A percentile compares a stretch with the other conserved stretches of the same genome.
Evolutionary conservation across 2,329 filamentous ascomycete species (phyloP).

Genomic region (Aspergillus clavatus): DNA sequence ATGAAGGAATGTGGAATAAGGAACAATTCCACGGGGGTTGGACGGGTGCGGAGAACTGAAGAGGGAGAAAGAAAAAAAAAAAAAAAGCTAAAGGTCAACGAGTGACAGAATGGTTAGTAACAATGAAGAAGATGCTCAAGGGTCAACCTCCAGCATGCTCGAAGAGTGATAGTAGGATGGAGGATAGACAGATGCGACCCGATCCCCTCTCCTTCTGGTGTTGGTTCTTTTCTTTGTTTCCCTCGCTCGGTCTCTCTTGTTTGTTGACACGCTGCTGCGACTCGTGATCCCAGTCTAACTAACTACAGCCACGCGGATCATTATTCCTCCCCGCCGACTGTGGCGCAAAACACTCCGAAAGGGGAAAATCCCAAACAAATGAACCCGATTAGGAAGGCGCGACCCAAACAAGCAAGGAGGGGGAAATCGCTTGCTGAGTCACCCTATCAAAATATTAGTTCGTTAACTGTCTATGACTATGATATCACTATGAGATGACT

Average conservation of each 20-base stretch:
- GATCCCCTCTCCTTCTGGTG: slow-evolving; percentile 3
- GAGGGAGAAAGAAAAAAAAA: slow-evolving; percentile 9
- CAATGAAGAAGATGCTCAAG: slow-evolving; percentile 2
- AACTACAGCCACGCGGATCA: slow-evolving; percentile 22
- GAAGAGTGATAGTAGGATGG: not conserved
- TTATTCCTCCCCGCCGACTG: slow-evolving; percentile 24
- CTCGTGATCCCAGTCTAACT: slow-evolving; percentile 2
- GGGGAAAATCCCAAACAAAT: slow-evolving; percentile 32
- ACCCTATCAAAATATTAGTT: not conserved
- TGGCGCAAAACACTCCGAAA: slow-evolving; percentile 12
- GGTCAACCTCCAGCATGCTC: slow-evolving; percentile 3
- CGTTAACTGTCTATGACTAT: too few relatives aligned
- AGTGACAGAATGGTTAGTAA: slow-evolving; percentile 5
- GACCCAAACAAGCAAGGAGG: slow-evolving; percentile 20
- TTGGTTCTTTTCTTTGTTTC: slow-evolving; percentile 8
- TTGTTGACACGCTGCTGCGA: slow-evolving; percentile 26
- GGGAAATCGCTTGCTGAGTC: slow-evolving; percentile 7
- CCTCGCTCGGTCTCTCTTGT: slow-evolving; percentile 21
- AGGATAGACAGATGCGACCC: not conserved
- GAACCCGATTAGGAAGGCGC: slow-evolving; percentile 14
- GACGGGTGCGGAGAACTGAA: not conserved
- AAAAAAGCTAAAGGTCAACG: slow-evolving; percentile 4
- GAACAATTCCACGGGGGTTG: too few relatives aligned
- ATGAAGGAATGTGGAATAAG: slow-evolving; percentile 6
- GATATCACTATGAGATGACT: too few relatives aligned